Evolutionary conservation across 1,139 yeast species (phyloP).

Genomic region (Nakaseomyces glabratus): DNA sequence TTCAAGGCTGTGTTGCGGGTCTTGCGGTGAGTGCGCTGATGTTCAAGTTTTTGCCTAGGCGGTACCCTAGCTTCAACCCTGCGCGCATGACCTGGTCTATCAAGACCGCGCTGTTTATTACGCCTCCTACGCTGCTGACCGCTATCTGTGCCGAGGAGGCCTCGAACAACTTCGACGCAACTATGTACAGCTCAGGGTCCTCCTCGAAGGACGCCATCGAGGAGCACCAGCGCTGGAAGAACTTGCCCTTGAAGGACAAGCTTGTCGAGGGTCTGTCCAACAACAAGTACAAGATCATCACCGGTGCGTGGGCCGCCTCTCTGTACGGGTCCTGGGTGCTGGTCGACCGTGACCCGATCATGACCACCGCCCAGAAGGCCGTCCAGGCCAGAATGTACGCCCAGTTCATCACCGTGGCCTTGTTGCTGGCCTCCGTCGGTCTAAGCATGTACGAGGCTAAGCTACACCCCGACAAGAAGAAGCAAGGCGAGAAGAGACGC

Average conservation of each 20-base stretch:
- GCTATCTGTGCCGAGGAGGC: conserved; percentile 54
- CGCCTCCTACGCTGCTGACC: conserved; percentile 50
- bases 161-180: conserved; percentile 46
- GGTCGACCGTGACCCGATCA: conserved; percentile 66
- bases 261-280: conserved; percentile 39
- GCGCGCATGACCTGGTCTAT: conserved; percentile 41
- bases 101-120: conserved; percentile 47
- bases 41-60: conserved; percentile 36
- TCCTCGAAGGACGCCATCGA: conserved; percentile 37
- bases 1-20: conserved; percentile 55
- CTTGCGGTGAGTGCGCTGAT: conserved; percentile 43
- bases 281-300: conserved; percentile 68
- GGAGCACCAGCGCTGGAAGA: conserved; percentile 46
- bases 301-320: conserved; percentile 79
- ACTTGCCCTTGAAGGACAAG: conserved; percentile 39
- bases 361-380: conserved; percentile 75
- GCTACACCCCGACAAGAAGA: conserved; percentile 36
- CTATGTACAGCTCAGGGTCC: conserved; percentile 36
- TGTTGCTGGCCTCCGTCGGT: conserved; percentile 56
- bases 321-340: conserved; percentile 74
- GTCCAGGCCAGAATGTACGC: conserved; percentile 95
- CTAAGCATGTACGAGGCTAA: conserved; percentile 57
- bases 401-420: conserved; percentile 64
- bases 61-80: conserved; percentile 37
- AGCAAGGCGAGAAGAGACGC: conserved; percentile 32